Percentiles rank a stretch among this genome's conserved stretches.
These are phyloP conservation scores for Acidomyces sp. DNA, from an alignment of 495 filamentous ascomycete species.

Conservation along the genomic window DNA sequence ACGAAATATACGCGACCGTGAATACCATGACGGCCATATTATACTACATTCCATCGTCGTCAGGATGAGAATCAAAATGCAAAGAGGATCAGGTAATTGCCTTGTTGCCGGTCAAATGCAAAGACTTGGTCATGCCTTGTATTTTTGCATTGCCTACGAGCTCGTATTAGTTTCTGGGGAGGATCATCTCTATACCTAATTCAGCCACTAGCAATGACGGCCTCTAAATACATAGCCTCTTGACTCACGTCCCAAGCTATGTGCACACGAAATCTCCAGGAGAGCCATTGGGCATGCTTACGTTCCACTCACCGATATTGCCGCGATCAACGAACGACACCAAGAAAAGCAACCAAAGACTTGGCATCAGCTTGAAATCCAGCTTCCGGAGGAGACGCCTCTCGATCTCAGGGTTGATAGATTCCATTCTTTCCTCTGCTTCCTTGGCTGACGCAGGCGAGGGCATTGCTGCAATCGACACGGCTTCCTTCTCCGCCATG, in stretches of 20 bases:
- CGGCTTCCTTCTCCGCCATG: background rate
- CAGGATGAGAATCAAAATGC: background rate
- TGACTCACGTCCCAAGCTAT: no score
- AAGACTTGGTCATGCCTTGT: slow-evolving; percentile 3
- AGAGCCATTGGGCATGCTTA: no score
- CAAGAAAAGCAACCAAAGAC: slow-evolving; percentile 9
- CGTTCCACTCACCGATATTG: slow-evolving; percentile 3
- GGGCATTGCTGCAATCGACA: background rate
- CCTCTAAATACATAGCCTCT: no score
- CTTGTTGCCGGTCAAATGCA: slow-evolving; percentile 3
- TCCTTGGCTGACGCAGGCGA: background rate
- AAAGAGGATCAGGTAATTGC: slow-evolving; percentile 1
- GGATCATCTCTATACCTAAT: no score
- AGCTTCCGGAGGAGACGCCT: slow-evolving; percentile 5
- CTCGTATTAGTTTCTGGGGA: no score
- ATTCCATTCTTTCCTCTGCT: background rate
- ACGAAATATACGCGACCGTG: slow-evolving; percentile 2
- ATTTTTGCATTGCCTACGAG: slow-evolving; percentile 6
- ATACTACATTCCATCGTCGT: background rate
- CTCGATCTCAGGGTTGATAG: slow-evolving; percentile 2
- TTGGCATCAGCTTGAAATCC: slow-evolving; percentile 8
- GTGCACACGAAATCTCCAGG: no score
- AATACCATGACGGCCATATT: slow-evolving; percentile 1
- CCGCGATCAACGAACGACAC: slow-evolving; percentile 10
- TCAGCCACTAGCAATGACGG: no score